Conservation (phyloP, 495 filamentous ascomycete genomes). For the Lophiotrema nucula region DNA sequence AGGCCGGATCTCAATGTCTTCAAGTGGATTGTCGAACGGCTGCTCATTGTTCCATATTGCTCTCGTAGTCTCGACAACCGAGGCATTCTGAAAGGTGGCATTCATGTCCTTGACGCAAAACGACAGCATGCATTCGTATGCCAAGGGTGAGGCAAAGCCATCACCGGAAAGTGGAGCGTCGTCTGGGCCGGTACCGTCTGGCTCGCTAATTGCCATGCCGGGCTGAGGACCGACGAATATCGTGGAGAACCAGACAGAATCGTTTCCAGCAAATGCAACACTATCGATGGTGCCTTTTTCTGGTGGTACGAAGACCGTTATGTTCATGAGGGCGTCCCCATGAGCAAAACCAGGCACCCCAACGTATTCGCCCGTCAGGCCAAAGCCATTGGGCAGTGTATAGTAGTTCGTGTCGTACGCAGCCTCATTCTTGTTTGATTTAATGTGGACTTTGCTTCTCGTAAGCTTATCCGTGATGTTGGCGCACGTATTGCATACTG, state of each 20-base stretch:
- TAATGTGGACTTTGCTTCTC: not conserved
- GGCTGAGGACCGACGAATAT: not conserved
- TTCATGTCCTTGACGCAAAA: not conserved
- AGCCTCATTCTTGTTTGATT: not conserved
- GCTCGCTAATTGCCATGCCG: not conserved
- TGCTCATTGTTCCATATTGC: not conserved
- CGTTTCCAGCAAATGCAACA: not conserved
- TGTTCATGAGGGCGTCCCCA: not conserved
- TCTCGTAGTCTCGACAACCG: not conserved
- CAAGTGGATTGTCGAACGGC: not conserved
- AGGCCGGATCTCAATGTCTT: not conserved
- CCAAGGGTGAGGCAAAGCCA: not conserved
- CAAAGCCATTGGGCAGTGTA: not conserved
- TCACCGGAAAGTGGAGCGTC: not conserved
- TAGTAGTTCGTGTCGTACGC: not conserved
- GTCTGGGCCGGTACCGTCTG: not conserved
- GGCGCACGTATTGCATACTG: not conserved
- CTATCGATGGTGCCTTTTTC: not conserved
- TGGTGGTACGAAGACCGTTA: not conserved
- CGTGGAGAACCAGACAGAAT: not conserved
- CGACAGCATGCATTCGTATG: not conserved
- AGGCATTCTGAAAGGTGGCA: not conserved
- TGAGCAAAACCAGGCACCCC: not conserved
- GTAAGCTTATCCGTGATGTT: not conserved
- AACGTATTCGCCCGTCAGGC: not conserved